Base-by-base conservation (phyloP, 148 eudicot species). In the Rhododendron vialii region DNA sequence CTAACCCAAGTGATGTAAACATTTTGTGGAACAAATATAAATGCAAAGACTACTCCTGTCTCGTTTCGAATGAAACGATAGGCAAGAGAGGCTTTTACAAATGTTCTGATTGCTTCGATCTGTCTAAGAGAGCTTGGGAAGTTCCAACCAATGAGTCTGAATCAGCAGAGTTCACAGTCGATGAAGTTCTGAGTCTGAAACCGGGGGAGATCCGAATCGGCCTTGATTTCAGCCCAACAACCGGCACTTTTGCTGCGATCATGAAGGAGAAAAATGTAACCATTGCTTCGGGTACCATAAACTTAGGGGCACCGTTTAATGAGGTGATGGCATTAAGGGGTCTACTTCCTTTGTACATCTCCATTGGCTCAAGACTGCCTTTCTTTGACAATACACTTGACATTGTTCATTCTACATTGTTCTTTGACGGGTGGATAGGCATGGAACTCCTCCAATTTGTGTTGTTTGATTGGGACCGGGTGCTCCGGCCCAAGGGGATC, bases 391-490 rank as follows among this genome's bases (percentile, higher is more conserved):
- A 86, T 7, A 79, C 86, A 17, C 67, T 89, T 7, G 88, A 89
- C 67, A 43, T 89, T 12, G 80, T 86, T 36, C 88, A 86, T 75
- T 69, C 87, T 2, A 80, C 83, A 51, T 84, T 82, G 33, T 84
- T 82, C 48, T 41, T 89, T 33, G 89, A 89, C 20, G 87, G 89
- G 48, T 87, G 87, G 89, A 50, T 84, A 22, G 83, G 87, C 2
- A 9, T 85, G 24, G 87, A 89, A n/a, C 85, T 84, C 13, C 81
- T 89, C 10, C 81, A 89, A 36, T 89, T 81, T 76, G 84, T 89
- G 17, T 10, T 89, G 82, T 87, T 87, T 57, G 89, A 89, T 77
- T 87, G 87, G 87, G 91, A 87, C 69, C 78, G 90, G 0, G 88
- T 89, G 15, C 81, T 89, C 22, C 59, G 84, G 10, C 83, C 87